Conservation (phyloP, 495 filamentous ascomycete genomes). For the Cercophora sp. region DNA sequence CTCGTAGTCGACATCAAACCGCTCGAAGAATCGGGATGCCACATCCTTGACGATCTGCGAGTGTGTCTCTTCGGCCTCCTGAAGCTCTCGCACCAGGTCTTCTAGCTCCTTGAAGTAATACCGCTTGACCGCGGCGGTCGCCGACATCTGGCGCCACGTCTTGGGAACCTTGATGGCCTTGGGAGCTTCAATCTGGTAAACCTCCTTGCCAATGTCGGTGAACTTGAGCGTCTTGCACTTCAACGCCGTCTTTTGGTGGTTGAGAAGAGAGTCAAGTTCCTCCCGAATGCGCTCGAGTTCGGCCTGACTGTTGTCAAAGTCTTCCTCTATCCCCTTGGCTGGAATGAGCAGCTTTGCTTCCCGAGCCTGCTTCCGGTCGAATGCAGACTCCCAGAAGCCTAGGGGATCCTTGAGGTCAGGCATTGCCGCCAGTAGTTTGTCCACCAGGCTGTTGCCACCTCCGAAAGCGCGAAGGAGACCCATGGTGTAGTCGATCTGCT, state of each 20-base stretch:
- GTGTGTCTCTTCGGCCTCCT: conserved; percentile 93
- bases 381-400: conserved; percentile 85
- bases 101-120: conserved; percentile 90
- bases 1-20: conserved; percentile 82
- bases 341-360: conserved; percentile 73
- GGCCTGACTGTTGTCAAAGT: conserved; percentile 86
- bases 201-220: conserved; percentile 90
- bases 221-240: conserved; percentile 68
- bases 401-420: conserved; percentile 73
- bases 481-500: conserved; percentile 92
- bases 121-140: conserved; percentile 83
- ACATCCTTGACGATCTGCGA: conserved; percentile 88
- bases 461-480: conserved; percentile 67
- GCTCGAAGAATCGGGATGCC: conserved; percentile 72
- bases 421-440: conserved; percentile 77
- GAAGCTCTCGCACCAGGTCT: conserved; percentile 73
- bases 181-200: conserved; percentile 92
- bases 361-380: conserved; percentile 77
- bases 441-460: conserved; percentile 73
- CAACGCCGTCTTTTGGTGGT: conserved; percentile 63
- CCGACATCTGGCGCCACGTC: conserved; percentile 93
- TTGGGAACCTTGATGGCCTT: conserved; percentile 82
- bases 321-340: conserved; percentile 81
- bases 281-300: conserved; percentile 65
- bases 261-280: conserved; percentile 67